Evolutionary conservation across 2,329 filamentous ascomycete species (phyloP), one percentile per base, ranked within the genome.

Genomic region (Blastomyces emzantsi): DNA sequence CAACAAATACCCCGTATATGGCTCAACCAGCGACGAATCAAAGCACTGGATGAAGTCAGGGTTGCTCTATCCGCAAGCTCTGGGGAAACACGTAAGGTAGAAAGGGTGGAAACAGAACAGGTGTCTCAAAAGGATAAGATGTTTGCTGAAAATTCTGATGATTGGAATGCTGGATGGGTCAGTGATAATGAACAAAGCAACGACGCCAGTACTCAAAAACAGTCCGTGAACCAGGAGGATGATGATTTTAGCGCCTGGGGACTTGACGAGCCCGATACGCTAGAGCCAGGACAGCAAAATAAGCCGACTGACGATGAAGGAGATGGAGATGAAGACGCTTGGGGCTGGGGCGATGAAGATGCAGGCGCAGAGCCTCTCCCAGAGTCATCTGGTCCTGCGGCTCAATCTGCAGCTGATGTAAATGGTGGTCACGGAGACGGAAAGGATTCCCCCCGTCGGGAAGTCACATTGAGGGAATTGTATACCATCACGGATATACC

Each of bases 401-500:
- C 70, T 51, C 62, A 70, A 41, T 2, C 45, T 25, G 19, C 65
- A 6, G 67, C 69, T 33, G 69, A 75, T 65, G 62, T 67, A 51
- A 69, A 70, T 51, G 69, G 65, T 39, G 65, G 66, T 25, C 66
- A 67, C 33, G 62, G 64, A 54, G 57, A 57, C 7, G 43, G 33
- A 4, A 60, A 64, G 25, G 36, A 22, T 62, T 19, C 63, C 63
- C 63, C 68, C 51, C 65, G 79, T 9, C 81, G 85, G 63, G 89
- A 94, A 72, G 78, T 97, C 64, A 89, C 90, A 0, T 77, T 97
- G 55, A 89, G 83, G 66, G 94, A 99, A 76, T 89, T 84, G 1
- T 99, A 96, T 74, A 90, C 87, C 64, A 89, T 96, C 61, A 97
- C 93, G 0, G 89, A 89, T 2, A 88, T 97, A 73, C 93, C 94